Evolutionary conservation across 495 filamentous ascomycete species (phyloP).

Genomic region (Tricharina praecox): DNA sequence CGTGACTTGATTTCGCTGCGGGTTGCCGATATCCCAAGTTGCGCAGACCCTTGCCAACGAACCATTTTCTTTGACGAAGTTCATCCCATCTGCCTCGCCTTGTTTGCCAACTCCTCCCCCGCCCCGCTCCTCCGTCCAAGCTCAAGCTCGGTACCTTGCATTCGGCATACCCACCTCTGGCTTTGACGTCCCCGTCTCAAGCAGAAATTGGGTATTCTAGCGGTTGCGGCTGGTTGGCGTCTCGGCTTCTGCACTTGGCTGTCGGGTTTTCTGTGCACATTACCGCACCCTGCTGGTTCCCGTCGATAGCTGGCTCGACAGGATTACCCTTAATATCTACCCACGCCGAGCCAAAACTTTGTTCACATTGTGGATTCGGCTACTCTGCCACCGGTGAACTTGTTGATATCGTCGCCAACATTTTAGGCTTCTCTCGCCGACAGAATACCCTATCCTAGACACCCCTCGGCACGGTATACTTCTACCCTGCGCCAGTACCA

Average conservation of each 20-base stretch:
- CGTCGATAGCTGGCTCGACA: neutral
- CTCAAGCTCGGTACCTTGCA: too few species aligned
- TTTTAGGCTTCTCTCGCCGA: neutral
- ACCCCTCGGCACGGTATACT: neutral
- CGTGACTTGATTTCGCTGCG: neutral
- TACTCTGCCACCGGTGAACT: neutral
- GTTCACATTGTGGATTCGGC: neutral
- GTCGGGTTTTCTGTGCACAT: too few species aligned
- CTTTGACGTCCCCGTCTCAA: too few species aligned
- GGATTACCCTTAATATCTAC: neutral
- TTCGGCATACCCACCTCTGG: too few species aligned
- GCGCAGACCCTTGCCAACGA: neutral
- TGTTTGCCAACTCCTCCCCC: neutral
- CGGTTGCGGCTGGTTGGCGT: too few species aligned
- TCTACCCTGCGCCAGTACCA: conserved; percentile 2
- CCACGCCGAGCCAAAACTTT: neutral
- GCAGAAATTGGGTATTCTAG: too few species aligned
- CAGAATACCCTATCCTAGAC: neutral
- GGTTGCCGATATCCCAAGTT: neutral
- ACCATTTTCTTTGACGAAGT: conserved; percentile 1
- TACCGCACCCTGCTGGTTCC: neutral
- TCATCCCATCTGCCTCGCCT: neutral
- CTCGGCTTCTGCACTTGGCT: too few species aligned
- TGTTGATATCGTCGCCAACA: neutral
- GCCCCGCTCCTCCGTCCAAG: neutral